Evolutionary conservation across 1,139 yeast genomes (phyloP), one percentile per base, ranked within the genome.

Genomic region (Entelexis paramagnoliae): DNA sequence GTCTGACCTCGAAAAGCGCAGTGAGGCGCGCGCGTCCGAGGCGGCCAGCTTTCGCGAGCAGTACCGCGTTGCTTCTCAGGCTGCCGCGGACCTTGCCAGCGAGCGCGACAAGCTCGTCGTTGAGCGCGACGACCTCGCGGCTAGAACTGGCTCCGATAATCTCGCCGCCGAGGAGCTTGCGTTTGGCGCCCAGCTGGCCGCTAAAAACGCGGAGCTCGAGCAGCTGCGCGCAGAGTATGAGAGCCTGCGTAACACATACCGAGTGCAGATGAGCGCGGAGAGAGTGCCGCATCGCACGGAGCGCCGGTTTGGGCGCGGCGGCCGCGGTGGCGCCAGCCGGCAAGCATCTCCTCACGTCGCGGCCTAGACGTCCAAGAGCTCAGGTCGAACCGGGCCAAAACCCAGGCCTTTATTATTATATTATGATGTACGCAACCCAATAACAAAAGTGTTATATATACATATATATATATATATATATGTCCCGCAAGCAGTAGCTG

Each of bases 211-310:
- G 0, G 51, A 49, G 17, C 44, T 50, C 14, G 39, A 47, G 4
- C 52, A 52, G 5, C 49, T 58, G 3, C 35, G 42, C 20, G 55
- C 53, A n/a, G 54, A 57, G 32, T 36, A 55, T 20, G 46, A 50
- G 10, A 51, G 48, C 46, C 49, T 51, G 16, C 46, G 52, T 14
- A 49, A 53, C 29, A 53, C 59, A 3, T 48, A 55, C 11, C 51
- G 46, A 20, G 32, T 46, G 24, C 53, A 55, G 48, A 32, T 55
- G 11, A 28, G 49, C 28, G 30, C 32, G 1, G 57, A 53, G 8
- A 42, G 55, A n/a, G 11, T 44, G 5, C 34, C 50, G 5, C 48
- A 48, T 6, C 50, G 57, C 13, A 44, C 44, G 13, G 56, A 50
- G 11, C 42, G 55, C 6, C 44, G 54, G 5, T 44, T 22, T 19